These are phyloP conservation scores for Sporisorium reilianum DNA, from an alignment of 1,284 basidiomycete species.

Conservation along the genomic window DNA sequence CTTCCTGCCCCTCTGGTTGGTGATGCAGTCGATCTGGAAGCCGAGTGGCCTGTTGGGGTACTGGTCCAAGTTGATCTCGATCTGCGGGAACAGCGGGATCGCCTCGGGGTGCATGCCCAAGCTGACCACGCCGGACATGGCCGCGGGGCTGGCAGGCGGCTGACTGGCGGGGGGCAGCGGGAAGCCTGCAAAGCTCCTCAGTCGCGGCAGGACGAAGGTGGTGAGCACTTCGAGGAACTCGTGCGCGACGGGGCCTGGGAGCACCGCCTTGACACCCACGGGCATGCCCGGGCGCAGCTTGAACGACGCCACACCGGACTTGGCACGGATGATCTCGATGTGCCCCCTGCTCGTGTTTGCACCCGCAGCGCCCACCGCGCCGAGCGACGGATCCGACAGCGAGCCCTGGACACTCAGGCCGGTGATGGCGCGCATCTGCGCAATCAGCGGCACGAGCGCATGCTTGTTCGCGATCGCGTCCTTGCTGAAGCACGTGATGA, in stretches of 20 bases:
- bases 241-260: constrained; percentile 91
- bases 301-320: constrained; percentile 86
- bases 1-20: constrained; percentile 64
- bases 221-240: constrained; percentile 88
- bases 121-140: constrained; percentile 86
- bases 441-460: constrained; percentile 84
- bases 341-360: constrained; percentile 38
- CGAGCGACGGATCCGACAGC: constrained; percentile 47
- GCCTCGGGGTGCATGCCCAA: constrained; percentile 87
- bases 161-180: constrained; percentile 74
- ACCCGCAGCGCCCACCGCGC: not conserved
- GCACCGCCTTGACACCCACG: constrained; percentile 86
- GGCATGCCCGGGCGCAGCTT: constrained; percentile 84
- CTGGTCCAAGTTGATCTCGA: constrained; percentile 68
- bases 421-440: constrained; percentile 86
- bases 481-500: constrained; percentile 69
- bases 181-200: constrained; percentile 90
- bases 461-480: constrained; percentile 79
- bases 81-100: constrained; percentile 85
- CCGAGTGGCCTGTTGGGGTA: constrained; percentile 65
- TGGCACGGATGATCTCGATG: constrained; percentile 83
- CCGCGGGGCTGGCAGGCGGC: constrained; percentile 72
- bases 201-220: constrained; percentile 92
- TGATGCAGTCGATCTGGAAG: constrained; percentile 68
- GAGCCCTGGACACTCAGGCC: constrained; percentile 76